phyloP scores from a whole-genome alignment of 2,329 filamentous ascomycete species.

The Aspergillus sp. region DNA sequence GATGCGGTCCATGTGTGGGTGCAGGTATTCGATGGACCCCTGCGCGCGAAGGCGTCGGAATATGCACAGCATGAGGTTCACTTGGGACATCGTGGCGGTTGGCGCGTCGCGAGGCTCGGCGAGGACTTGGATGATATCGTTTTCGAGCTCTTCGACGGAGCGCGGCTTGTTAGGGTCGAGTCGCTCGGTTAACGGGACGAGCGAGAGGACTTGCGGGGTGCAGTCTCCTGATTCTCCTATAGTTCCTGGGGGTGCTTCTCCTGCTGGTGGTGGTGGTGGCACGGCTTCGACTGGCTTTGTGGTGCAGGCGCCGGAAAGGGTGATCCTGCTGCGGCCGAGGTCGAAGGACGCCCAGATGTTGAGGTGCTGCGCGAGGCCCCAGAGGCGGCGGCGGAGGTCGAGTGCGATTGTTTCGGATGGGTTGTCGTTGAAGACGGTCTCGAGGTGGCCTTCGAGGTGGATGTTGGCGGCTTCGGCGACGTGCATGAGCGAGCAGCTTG shows the following conservation, averaged over 20 bases:
- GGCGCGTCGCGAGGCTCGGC: conserved; percentile 40
- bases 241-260: too few species aligned
- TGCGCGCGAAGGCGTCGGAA: conserved; percentile 53
- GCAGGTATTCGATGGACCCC: conserved; percentile 43
- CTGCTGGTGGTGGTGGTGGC: too few species aligned
- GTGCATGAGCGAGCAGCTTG: conserved; percentile 41
- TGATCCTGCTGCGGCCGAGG: conserved; percentile 54
- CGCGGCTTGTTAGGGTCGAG: conserved; percentile 51
- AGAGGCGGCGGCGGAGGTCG: conserved; percentile 43
- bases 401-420: conserved; percentile 19
- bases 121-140: conserved; percentile 41
- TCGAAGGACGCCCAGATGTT: conserved; percentile 61
- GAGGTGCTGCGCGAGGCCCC: conserved; percentile 55
- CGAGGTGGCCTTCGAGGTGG: conserved; percentile 11
- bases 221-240: conserved; percentile 38
- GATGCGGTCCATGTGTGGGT: conserved; percentile 44
- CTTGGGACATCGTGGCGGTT: conserved; percentile 51
- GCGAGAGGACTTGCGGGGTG: conserved; percentile 51
- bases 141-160: conserved; percentile 43
- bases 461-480: conserved; percentile 52
- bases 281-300: conserved; percentile 26
- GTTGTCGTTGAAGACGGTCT: conserved; percentile 12
- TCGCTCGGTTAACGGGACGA: conserved; percentile 53
- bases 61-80: conserved; percentile 55
- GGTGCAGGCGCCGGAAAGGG: conserved; percentile 42